These are phyloP conservation scores for Alternaria solani DNA, from an alignment of 2,329 filamentous ascomycete genomes.

Conservation along the genomic window DNA sequence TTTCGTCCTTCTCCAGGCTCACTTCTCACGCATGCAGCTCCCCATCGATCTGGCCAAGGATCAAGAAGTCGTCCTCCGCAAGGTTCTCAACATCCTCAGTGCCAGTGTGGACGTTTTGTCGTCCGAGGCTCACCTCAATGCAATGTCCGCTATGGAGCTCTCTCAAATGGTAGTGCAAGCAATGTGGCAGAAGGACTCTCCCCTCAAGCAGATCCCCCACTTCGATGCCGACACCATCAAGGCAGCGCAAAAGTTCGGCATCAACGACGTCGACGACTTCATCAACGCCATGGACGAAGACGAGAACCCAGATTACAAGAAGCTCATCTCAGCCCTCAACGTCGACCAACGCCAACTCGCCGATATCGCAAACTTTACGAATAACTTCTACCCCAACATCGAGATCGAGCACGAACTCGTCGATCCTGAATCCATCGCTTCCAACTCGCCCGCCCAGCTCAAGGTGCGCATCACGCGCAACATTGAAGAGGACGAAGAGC, in stretches of 20 bases:
- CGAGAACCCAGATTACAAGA: conserved; percentile 83
- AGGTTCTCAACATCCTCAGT: conserved; percentile 85
- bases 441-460: conserved; percentile 82
- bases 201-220: conserved; percentile 96
- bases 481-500: conserved; percentile 73
- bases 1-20: conserved; percentile 94
- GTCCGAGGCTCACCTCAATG: conserved; percentile 94
- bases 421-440: conserved; percentile 79
- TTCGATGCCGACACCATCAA: conserved; percentile 86
- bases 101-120: conserved; percentile 95
- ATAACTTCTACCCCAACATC: conserved; percentile 94
- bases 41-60: conserved; percentile 96
- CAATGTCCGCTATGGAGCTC: conserved; percentile 99
- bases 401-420: conserved; percentile 89
- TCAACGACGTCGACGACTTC: conserved; percentile 96
- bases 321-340: conserved; percentile 78
- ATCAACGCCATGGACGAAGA: conserved; percentile 99
- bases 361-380: conserved; percentile 93
- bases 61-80: conserved; percentile 85
- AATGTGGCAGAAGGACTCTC: conserved; percentile 98
- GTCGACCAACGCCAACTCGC: conserved; percentile 83
- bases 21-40: conserved; percentile 96
- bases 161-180: conserved; percentile 98
- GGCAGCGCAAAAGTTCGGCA: conserved; percentile 78
- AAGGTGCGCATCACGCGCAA: conserved; percentile 87